Evolutionary conservation across 768 basidiomycete species (phyloP).

Genomic region (Suillus sp.): DNA sequence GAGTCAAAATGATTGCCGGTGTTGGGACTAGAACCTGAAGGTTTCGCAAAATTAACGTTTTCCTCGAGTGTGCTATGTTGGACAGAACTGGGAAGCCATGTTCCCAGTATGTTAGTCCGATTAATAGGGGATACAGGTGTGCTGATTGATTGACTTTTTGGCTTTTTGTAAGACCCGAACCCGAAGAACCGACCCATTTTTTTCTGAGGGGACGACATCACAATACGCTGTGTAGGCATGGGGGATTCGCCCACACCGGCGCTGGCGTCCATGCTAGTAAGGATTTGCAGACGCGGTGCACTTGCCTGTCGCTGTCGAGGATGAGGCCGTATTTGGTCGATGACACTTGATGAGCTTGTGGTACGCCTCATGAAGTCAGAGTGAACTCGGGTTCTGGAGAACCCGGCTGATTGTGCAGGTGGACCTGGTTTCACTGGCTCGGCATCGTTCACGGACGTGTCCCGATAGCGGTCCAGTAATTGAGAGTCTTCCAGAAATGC

Average conservation of each 20-base stretch:
- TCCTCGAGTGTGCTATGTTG: constrained; percentile 1
- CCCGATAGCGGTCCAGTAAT: constrained; percentile 33
- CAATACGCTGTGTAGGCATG: constrained; percentile 25
- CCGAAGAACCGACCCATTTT: constrained; percentile 47
- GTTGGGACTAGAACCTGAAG: background rate
- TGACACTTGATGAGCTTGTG: constrained; percentile 38
- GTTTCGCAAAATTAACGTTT: background rate
- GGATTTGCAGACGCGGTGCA: constrained; percentile 33
- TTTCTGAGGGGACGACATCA: constrained; percentile 29
- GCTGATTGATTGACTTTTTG: background rate
- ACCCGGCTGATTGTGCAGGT: constrained; percentile 12
- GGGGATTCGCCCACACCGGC: constrained; percentile 75
- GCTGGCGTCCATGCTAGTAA: constrained; percentile 45
- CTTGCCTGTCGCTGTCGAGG: constrained; percentile 37
- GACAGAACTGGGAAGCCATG: constrained; percentile 20
- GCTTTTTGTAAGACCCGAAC: constrained; percentile 29
- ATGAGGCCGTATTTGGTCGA: constrained; percentile 36
- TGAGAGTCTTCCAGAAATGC: constrained; percentile 31
- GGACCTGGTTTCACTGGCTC: constrained; percentile 2
- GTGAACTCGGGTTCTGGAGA: constrained; percentile 33
- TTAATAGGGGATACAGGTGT: constrained; percentile 9
- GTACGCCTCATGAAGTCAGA: constrained; percentile 46
- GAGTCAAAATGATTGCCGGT: constrained; percentile 52
- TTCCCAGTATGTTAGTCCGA: constrained; percentile 16
- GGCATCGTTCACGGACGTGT: background rate